Percentiles rank a stretch among this genome's conserved stretches.
phyloP scores from a whole-genome alignment of 1,139 yeast genomes.

The Saccharomyces pastorianus region DNA sequence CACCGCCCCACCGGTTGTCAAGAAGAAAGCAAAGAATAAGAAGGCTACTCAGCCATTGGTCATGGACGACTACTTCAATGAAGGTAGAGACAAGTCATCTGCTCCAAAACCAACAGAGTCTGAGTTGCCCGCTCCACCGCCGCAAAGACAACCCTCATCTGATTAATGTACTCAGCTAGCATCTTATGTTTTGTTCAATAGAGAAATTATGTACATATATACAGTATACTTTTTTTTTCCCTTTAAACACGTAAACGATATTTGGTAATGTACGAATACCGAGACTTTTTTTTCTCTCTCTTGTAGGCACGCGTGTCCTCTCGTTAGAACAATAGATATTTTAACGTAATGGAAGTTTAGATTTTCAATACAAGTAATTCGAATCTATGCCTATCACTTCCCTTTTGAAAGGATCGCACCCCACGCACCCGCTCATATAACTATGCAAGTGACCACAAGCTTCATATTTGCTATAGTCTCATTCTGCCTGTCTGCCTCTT shows the following conservation, averaged over 20 bases:
- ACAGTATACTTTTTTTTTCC: neutral
- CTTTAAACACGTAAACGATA: neutral
- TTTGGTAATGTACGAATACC: neutral
- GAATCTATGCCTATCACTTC: neutral
- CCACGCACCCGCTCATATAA: neutral
- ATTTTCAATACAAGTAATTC: neutral
- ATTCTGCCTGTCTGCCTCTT: constrained; percentile 30
- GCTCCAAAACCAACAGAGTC: constrained; percentile 14
- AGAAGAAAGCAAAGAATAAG: constrained; percentile 23
- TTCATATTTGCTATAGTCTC: constrained; percentile 11
- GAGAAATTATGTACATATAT: neutral
- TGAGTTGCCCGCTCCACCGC: constrained; percentile 30
- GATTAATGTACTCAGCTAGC: neutral
- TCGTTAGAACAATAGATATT: neutral
- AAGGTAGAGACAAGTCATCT: constrained; percentile 32
- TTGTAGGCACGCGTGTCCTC: neutral
- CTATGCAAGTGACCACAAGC: neutral
- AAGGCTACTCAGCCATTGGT: constrained; percentile 7
- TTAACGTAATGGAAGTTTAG: neutral
- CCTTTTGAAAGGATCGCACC: no score
- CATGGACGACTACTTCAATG: constrained; percentile 33
- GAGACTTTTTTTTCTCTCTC: neutral
- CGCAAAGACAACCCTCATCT: constrained; percentile 10
- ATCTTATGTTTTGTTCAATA: neutral
- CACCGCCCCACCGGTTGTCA: constrained; percentile 20